Percentiles rank a stretch among this genome's conserved stretches.
phyloP scores from a whole-genome alignment of 1,284 basidiomycete genomes.

The Ceratobasidium sp. region DNA sequence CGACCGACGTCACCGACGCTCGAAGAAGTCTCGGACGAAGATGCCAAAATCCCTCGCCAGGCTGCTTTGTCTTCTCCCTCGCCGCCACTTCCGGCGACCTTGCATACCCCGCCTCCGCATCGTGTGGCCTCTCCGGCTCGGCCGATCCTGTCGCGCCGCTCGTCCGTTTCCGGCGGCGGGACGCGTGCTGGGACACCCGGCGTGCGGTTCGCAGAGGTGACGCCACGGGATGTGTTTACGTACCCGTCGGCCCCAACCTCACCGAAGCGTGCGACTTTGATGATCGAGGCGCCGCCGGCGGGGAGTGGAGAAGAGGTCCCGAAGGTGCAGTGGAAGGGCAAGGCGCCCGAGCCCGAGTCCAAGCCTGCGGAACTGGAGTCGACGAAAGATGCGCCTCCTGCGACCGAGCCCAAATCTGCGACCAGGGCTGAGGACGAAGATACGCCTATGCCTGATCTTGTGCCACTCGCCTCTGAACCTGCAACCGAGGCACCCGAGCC shows the following conservation, averaged over 20 bases:
- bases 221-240: conserved; percentile 69
- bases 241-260: conserved; percentile 83
- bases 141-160: conserved; percentile 11
- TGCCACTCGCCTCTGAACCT: neutral
- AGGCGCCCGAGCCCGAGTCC: conserved; percentile 12
- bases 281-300: conserved; percentile 63
- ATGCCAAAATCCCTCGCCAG: conserved; percentile 3
- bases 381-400: conserved; percentile 6
- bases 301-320: conserved; percentile 55
- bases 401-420: conserved; percentile 1
- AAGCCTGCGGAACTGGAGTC: neutral
- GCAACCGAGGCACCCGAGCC: neutral
- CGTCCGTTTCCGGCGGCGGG: conserved; percentile 44
- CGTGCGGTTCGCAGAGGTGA: conserved; percentile 67
- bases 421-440: conserved; percentile 7
- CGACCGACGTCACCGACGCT: conserved; percentile 29
- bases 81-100: neutral
- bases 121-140: conserved; percentile 23
- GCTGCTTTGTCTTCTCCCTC: conserved; percentile 9
- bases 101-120: conserved; percentile 6
- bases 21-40: conserved; percentile 42
- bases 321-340: conserved; percentile 42
- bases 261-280: conserved; percentile 63
- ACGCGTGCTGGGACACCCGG: conserved; percentile 52
- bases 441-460: conserved; percentile 16